These are phyloP conservation scores for Wickerhamomyces ciferrii DNA, from an alignment of 805 yeast species.

Conservation along the genomic window DNA sequence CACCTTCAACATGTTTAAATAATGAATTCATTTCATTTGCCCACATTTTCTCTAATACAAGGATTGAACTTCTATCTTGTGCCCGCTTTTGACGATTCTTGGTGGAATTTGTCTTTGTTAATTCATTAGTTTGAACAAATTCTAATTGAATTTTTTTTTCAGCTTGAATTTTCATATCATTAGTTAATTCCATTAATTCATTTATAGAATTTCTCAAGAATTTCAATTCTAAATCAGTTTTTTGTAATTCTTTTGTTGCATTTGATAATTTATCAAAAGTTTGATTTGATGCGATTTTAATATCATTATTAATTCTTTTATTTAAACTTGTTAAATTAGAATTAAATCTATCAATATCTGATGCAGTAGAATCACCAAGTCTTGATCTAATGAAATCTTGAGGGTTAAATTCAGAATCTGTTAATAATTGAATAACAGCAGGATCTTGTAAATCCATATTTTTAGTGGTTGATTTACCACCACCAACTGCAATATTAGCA, in stretches of 20 bases:
- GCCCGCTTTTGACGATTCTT: conserved; percentile 8
- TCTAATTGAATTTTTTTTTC: conserved; percentile 48
- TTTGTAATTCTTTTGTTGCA: conserved; percentile 53
- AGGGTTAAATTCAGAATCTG: conserved; percentile 37
- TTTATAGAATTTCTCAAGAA: conserved; percentile 53
- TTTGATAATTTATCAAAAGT: conserved; percentile 58
- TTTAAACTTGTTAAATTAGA: conserved; percentile 46
- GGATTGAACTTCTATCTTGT: conserved; percentile 62
- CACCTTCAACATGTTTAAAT: conserved; percentile 86
- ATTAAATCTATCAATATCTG: conserved; percentile 39
- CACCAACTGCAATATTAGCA: conserved; percentile 35
- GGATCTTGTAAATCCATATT: conserved; percentile 2
- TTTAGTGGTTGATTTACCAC: neutral
- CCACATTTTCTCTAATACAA: conserved; percentile 79
- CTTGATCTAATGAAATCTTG: conserved; percentile 36
- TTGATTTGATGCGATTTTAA: conserved; percentile 52
- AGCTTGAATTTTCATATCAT: conserved; percentile 57
- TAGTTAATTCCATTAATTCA: conserved; percentile 54
- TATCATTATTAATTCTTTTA: conserved; percentile 45
- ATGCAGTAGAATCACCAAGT: conserved; percentile 56
- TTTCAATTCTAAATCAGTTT: conserved; percentile 62
- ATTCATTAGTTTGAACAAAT: conserved; percentile 18
- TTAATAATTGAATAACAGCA: conserved; percentile 23
- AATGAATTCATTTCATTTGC: conserved; percentile 61
- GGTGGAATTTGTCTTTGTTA: conserved; percentile 9